These are phyloP conservation scores for Populus nigra DNA, from an alignment of 345 rosid genomes.

Conservation along the genomic window DNA sequence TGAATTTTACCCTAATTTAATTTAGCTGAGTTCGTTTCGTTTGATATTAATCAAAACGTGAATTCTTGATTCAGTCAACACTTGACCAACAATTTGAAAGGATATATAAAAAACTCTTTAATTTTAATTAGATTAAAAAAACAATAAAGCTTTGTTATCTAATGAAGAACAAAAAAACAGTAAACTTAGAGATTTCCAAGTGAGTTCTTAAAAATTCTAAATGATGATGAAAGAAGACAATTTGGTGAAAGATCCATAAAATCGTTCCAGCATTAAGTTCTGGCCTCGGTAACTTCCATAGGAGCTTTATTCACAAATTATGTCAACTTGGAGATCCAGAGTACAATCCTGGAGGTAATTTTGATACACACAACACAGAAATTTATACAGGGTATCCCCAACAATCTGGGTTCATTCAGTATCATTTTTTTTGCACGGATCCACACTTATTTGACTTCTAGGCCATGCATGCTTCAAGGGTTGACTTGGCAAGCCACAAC, in stretches of 20 bases:
- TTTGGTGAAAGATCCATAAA: neutral
- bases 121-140: too few relatives aligned
- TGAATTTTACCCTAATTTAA: too few relatives aligned
- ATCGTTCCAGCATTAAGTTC: neutral
- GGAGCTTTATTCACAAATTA: neutral
- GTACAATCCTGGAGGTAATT: neutral
- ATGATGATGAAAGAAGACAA: too few relatives aligned
- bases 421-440: neutral
- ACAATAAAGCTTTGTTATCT: too few relatives aligned
- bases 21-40: too few relatives aligned
- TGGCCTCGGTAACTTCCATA: neutral
- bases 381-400: neutral
- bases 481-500: constrained; percentile 88
- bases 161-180: too few relatives aligned
- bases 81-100: neutral
- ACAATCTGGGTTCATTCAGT: too few relatives aligned
- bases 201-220: too few relatives aligned
- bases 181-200: too few relatives aligned
- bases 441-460: constrained; percentile 21
- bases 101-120: too few relatives aligned
- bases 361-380: neutral
- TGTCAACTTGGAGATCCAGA: neutral
- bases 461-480: constrained; percentile 52
- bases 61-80: too few relatives aligned
- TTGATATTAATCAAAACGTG: too few relatives aligned